Base-by-base conservation (phyloP, 1,284 basidiomycete genomes). In the Naganishia sp. region DNA sequence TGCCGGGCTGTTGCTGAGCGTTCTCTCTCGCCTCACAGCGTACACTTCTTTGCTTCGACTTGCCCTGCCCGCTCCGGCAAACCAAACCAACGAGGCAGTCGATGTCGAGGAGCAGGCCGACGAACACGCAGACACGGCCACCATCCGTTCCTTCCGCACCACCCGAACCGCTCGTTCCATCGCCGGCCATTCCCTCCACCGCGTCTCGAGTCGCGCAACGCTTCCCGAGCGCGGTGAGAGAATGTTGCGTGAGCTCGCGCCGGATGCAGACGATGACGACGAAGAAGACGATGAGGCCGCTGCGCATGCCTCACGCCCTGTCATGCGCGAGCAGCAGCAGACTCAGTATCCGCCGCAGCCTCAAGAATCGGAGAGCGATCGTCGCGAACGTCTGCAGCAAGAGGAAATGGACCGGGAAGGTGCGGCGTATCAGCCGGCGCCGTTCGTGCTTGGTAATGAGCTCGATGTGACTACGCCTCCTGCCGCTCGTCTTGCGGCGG, bases 41-140 rank as follows among this genome's bases (percentile, higher is more conserved):
- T 94, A 94, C 74, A 92, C 90, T 0, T 92, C 90, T 0, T 82
- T 94, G 41, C 80, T 94, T 31, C 85, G 92, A 43, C 88, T 94
- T 61, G 90, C 90, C 6, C 89, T 90, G 1, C 83, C 84, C 2
- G 83, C 89, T 1, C 86, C 88, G 9, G 70, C 72, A n/a, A 72
- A 61, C 25, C 58, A 77, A 63, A 69, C 70, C 17, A 67, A 65
- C 32, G 68, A 69, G 21, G 65, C 58, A 39, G 65, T 66, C 21
- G 64, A 72, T 21, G n/a, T 66, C 28, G 61, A 67, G 41, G 60
- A 57, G 15, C 21, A 28, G 18, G 50, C 42, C 11, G 63, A 56
- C 15, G 63, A 50, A 42, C 35, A 56, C 43, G 56, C 60, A 28
- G 62, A 53, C 42, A 58, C 53, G 3, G 54, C 58, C 6, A 60